Base-by-base conservation (phyloP, 495 filamentous ascomycete genomes). In the Penicillium psychrofluorescens region DNA sequence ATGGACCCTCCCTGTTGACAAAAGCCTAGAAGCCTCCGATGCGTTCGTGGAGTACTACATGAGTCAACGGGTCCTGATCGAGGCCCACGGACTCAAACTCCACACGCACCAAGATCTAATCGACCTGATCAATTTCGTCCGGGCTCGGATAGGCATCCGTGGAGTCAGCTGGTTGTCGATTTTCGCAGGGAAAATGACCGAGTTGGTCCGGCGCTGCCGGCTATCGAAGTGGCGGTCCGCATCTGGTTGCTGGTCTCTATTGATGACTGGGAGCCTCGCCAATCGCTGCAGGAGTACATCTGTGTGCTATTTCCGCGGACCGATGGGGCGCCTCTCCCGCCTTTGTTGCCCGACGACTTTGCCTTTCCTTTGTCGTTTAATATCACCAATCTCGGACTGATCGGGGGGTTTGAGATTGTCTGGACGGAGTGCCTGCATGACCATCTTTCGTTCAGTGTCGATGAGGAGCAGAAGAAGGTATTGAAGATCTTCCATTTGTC, bases 321-420 rank as follows among this genome's bases (percentile, higher is more conserved):
- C 42, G 27, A 22, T 13, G 16, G 35, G 11, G 27, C 16, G 11
- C 29, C 39, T 44, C n/a, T n/a, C n/a, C 36, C 45, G 13, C 37
- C 47, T 15, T 31, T 45, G 8, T 16, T n/a, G 9, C 22, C 22
- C 36, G 27, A 22, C 12, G 16, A 40, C n/a, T 35, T 29, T 15
- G n/a, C 40, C 41, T 41, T 50, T 27, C 37, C 47, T 15, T 34
- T 45, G 8, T 30, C 13, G 12, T 50, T 50, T 32, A 50, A 50
- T 31, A 36, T 31, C 12, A 29, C 29, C 36, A 50, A 45, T 10
- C 30, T 50, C 11, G 15, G 40, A 12, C 30, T 30, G 6, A 50
- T 50, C 36, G 47, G 41, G n/a, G 47, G 42, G 3, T 50, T 45
- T 31, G 35, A 50, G 12, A 45, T 50, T 36, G 41, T 41, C 43